These are phyloP conservation scores for Lipomyces orientalis DNA, from an alignment of 805 yeast genomes.

Conservation along the genomic window DNA sequence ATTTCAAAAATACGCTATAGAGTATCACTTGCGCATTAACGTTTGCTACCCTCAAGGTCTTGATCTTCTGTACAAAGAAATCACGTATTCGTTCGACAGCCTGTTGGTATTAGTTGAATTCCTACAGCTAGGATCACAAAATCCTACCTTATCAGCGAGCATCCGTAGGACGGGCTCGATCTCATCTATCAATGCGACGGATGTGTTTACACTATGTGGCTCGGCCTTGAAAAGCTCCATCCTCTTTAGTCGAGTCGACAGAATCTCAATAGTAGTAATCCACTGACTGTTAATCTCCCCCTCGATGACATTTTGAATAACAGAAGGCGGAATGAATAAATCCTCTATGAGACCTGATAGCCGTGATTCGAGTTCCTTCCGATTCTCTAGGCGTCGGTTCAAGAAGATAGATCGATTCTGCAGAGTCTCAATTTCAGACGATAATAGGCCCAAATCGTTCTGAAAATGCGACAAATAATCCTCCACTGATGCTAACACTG, in stretches of 20 bases:
- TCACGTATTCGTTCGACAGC: constrained; percentile 79
- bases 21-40: constrained; percentile 78
- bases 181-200: constrained; percentile 24
- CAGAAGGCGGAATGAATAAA: constrained; percentile 73
- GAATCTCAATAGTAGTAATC: constrained; percentile 56
- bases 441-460: constrained; percentile 58
- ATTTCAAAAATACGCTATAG: constrained; percentile 58
- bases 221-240: constrained; percentile 53
- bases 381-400: constrained; percentile 54
- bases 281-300: constrained; percentile 66
- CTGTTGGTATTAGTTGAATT: constrained; percentile 5
- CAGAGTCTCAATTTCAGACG: constrained; percentile 65
- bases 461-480: constrained; percentile 62
- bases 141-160: constrained; percentile 41
- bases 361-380: constrained; percentile 55
- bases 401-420: constrained; percentile 60
- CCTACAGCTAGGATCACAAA: not conserved
- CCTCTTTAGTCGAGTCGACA: constrained; percentile 61
- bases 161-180: constrained; percentile 26
- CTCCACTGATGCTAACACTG: constrained; percentile 42
- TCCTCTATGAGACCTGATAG: constrained; percentile 80
- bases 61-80: constrained; percentile 67
- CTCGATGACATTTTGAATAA: constrained; percentile 61
- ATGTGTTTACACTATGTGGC: constrained; percentile 22
- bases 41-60: constrained; percentile 67